Base-by-base conservation (phyloP, 345 rosid genomes). In the Eutrema heterophyllum region DNA sequence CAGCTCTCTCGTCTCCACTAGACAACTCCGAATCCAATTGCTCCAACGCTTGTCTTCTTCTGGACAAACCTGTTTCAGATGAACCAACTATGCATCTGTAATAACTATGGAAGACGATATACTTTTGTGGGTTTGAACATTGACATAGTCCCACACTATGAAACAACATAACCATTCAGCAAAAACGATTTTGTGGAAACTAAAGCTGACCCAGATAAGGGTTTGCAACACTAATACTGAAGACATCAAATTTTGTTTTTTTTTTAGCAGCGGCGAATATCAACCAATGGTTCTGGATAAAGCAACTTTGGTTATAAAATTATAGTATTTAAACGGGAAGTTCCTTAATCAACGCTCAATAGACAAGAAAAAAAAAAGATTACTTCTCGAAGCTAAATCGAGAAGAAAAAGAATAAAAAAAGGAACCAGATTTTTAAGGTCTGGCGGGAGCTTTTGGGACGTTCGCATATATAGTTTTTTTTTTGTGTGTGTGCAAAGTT, bases 1-100 rank as follows among this genome's bases (percentile, higher is more conserved):
- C 97, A 35, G 88, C 84, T 79, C 84, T 87, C 43, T 91, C 98
- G 67, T 94, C 83, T 81, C 95, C 98, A 45, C 75, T 85, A n/a
- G 66, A 58, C 15, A 94, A 88, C 82, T 86, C 87, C 69, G 70
- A 80, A 63, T 94, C 97, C 73, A 94, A 74, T 64, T 79, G 89
- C 61, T 88, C 84, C 73, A 88, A 73, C 4, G 51, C 91, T 64
- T 70, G 70, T 49, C 76, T 83, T 76, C 80, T 74, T 68, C 83
- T 83, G 0, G 83, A 79, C 16, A 84, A 64, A 0, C 71, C 67
- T 32, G 79, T 67, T 70, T 80, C 83, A 57, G 88, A 84, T 57
- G 90, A 86, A 63, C 79, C 44, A 64, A 64, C 61, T 4, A 76
- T 49, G 76, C 71, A 55, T 70, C 76, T 70, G 72, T n/a, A 13